Percentiles rank a stretch among this genome's conserved stretches.
Conservation (phyloP, 2,329 filamentous ascomycete species). For the Fusarium sp. region DNA sequence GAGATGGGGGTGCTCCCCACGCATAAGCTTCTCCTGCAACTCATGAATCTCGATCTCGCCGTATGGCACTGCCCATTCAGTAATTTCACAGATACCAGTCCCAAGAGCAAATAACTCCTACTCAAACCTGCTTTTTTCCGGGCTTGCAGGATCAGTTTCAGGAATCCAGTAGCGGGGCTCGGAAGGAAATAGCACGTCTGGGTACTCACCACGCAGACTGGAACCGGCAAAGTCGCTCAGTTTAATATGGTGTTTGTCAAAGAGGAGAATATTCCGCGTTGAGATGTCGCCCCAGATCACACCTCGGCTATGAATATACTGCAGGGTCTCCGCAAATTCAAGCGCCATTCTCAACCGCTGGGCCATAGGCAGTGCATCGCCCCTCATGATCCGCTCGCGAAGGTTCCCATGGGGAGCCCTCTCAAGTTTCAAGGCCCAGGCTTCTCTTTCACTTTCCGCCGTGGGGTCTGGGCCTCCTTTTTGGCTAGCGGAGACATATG, state of each 20-base stretch:
- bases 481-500: fast-evolving
- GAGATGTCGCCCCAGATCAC: background rate
- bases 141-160: fast-evolving
- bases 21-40: background rate
- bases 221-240: fast-evolving
- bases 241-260: background rate
- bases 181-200: background rate
- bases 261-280: background rate
- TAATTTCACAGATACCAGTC: background rate
- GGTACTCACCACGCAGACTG: fast-evolving
- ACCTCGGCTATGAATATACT: background rate
- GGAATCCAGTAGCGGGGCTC: background rate
- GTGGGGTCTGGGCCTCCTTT: background rate
- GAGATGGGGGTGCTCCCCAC: background rate
- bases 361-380: background rate
- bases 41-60: background rate
- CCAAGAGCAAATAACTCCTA: background rate
- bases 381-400: background rate
- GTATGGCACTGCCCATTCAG: background rate
- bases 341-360: fast-evolving
- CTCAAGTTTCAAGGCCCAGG: background rate
- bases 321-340: background rate
- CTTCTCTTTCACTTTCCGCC: fast-evolving
- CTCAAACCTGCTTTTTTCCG: background rate
- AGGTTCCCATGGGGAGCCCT: background rate